phyloP scores from a whole-genome alignment of 768 basidiomycete genomes.

The Boletellus emodensis region DNA sequence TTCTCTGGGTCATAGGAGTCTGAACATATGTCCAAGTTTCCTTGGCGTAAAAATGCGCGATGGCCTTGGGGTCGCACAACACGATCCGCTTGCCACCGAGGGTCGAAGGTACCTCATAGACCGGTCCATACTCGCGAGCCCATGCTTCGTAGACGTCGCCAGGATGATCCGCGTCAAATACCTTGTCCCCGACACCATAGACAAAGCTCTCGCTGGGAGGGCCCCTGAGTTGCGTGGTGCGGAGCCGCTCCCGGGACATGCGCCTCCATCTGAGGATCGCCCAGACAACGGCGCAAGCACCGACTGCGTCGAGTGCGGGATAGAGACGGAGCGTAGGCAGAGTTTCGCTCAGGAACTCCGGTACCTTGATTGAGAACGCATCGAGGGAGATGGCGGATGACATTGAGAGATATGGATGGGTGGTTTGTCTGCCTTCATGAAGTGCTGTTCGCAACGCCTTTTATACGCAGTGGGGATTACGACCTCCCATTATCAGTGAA shows the following conservation, averaged over 20 bases:
- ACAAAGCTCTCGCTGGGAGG: conserved; percentile 17
- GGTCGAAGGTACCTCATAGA: conserved; percentile 13
- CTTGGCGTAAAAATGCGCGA: conserved; percentile 13
- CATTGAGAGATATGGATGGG: too few species aligned
- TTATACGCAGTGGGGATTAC: too few species aligned
- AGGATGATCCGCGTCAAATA: not conserved
- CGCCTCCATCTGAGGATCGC: conserved; percentile 4
- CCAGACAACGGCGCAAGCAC: conserved; percentile 1
- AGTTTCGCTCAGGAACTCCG: too few species aligned
- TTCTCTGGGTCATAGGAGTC: conserved; percentile 29
- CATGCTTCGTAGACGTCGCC: conserved; percentile 20
- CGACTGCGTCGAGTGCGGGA: not conserved
- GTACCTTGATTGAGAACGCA: too few species aligned
- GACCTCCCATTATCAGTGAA: too few species aligned
- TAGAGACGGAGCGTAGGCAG: too few species aligned
- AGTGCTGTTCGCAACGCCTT: too few species aligned
- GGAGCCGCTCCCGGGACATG: not conserved
- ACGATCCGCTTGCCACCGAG: conserved; percentile 13
- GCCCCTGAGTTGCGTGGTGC: conserved; percentile 15
- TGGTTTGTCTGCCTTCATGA: too few species aligned
- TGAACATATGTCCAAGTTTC: conserved; percentile 38
- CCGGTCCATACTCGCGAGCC: conserved; percentile 19
- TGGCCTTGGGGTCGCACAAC: conserved; percentile 40
- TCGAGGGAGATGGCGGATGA: too few species aligned
- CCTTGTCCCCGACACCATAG: conserved; percentile 14